Evolutionary conservation across 179 eudicot genomes (phyloP), one percentile per base, ranked within the genome.

Genomic region (Dionaea muscipula): DNA sequence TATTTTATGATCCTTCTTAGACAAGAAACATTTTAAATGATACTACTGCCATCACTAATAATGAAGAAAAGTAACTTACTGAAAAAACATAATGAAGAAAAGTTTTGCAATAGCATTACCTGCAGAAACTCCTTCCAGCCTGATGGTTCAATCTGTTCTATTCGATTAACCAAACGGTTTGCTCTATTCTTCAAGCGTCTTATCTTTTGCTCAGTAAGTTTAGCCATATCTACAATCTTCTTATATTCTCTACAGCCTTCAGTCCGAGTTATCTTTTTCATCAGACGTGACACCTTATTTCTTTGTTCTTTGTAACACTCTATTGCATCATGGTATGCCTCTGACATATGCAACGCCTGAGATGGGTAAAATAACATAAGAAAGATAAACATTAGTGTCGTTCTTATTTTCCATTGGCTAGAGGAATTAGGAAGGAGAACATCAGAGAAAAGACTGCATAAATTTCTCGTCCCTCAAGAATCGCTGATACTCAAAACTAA

Each of bases 101-200:
- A n/a, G n/a, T n/a, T n/a, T n/a, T n/a, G n/a, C n/a, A n/a, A n/a
- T 39, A 8, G 47, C 3, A 55, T 59, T 77, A 91, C 98, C 98
- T 87, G 87, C 75, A 87, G 71, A 80, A 91, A 91, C 71, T 91
- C 98, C 72, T 84, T 91, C 98, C 98, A 91, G 45, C 98, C 98
- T 31, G 98, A 87, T 63, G 98, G 98, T 65, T 91, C 98, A 67
- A 91, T 91, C 75, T 78, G 84, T 83, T 84, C 89, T 55, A 91
- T 77, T 56, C 98, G 80, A 68, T 47, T 68, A 65, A 39, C 65
- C 72, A 91, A 75, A 27, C 96, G 98, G 31, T 74, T 76, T 56
- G 86, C 78, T 67, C 94, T 80, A 68, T 70, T 68, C 69, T 76
- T 83, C 71, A 91, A 71, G 52, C 86, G 90, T 55, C 78, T 78